A percentile compares a stretch with the other conserved stretches of the same genome.
These are phyloP conservation scores for Margaritispora aquatica DNA, from an alignment of 495 filamentous ascomycete genomes.

Conservation along the genomic window DNA sequence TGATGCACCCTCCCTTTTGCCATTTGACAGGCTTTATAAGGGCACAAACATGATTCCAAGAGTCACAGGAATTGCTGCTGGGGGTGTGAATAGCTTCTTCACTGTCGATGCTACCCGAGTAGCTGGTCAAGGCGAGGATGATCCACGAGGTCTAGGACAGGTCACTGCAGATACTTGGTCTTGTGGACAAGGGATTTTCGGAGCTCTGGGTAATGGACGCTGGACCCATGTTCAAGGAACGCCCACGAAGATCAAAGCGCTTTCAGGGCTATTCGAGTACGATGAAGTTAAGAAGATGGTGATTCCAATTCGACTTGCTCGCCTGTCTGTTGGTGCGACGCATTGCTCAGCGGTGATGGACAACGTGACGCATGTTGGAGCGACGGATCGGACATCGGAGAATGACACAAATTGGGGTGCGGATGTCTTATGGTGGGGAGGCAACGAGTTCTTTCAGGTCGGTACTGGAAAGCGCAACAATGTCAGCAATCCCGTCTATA, in stretches of 20 bases:
- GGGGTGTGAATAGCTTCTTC: slow-evolving; percentile 81
- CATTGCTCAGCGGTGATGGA: slow-evolving; percentile 77
- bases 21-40: slow-evolving; percentile 63
- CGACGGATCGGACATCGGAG: slow-evolving; percentile 39
- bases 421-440: slow-evolving; percentile 88
- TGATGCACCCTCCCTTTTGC: slow-evolving; percentile 63
- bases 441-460: slow-evolving; percentile 88
- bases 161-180: slow-evolving; percentile 73
- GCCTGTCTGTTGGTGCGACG: slow-evolving; percentile 66
- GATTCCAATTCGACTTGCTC: slow-evolving; percentile 69
- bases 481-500: slow-evolving; percentile 62
- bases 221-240: slow-evolving; percentile 83
- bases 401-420: slow-evolving; percentile 75
- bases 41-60: slow-evolving; percentile 49
- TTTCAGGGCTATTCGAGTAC: slow-evolving; percentile 80
- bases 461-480: slow-evolving; percentile 89
- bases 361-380: slow-evolving; percentile 61
- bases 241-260: slow-evolving; percentile 74
- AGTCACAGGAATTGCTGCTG: slow-evolving; percentile 72
- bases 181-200: slow-evolving; percentile 79
- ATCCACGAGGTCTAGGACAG: slow-evolving; percentile 30
- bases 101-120: slow-evolving; percentile 68
- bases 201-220: slow-evolving; percentile 74
- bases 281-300: slow-evolving; percentile 62
- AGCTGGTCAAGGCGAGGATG: slow-evolving; percentile 39